Evolutionary conservation across 2,329 filamentous ascomycete species (phyloP).

Genomic region (Diaporthe sp.): DNA sequence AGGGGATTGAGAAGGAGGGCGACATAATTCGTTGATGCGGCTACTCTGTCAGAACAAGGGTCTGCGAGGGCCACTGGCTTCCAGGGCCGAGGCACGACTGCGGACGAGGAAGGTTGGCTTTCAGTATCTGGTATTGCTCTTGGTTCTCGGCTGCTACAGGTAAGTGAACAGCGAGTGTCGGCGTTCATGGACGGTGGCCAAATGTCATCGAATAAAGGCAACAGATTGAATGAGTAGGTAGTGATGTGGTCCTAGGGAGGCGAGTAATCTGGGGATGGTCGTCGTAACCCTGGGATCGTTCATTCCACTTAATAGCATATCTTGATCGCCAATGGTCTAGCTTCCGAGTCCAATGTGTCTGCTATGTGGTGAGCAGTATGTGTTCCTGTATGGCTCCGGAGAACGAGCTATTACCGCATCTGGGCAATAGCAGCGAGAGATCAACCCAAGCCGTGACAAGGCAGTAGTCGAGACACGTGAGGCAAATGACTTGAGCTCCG

Average conservation of each 20-base stretch:
- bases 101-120: no score
- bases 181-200: background rate
- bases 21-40: slow-evolving; percentile 75
- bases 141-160: slow-evolving; percentile 50
- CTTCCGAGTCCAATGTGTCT: background rate
- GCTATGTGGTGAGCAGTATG: background rate
- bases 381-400: background rate
- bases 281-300: slow-evolving; percentile 32
- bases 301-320: slow-evolving; percentile 38
- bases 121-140: background rate
- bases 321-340: slow-evolving; percentile 3
- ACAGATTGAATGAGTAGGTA: slow-evolving; percentile 36
- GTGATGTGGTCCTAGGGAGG: slow-evolving; percentile 35
- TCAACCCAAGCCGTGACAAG: background rate
- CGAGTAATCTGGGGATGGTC: slow-evolving; percentile 27
- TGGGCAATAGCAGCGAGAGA: background rate
- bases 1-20: slow-evolving; percentile 82
- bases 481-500: no score
- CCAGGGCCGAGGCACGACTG: background rate
- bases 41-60: background rate
- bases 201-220: slow-evolving; percentile 24
- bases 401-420: background rate
- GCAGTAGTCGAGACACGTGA: background rate
- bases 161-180: slow-evolving; percentile 35
- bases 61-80: no score